Conservation (phyloP, 345 rosid species). For the Linum usitatissimum region DNA sequence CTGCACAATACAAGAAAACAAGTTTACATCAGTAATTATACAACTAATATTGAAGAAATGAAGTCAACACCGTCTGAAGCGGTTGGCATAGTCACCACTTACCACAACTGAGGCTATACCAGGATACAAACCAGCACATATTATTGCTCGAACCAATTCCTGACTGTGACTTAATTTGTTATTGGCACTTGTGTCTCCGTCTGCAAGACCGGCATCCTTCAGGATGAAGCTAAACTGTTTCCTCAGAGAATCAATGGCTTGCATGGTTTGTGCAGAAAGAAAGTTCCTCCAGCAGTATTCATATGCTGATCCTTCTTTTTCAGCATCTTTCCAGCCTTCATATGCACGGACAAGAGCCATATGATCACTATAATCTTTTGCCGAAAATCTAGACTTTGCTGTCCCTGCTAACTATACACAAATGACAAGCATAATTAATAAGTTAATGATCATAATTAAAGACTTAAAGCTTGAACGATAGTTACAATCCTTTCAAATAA, state of each 20-base stretch:
- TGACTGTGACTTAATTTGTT: constrained; percentile 88
- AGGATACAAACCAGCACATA: constrained; percentile 94
- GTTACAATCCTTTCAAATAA: not conserved
- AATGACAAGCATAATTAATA: constrained; percentile 9
- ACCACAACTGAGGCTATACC: constrained; percentile 96
- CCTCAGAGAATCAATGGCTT: constrained; percentile 88
- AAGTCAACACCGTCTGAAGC: not conserved
- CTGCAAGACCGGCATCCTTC: constrained; percentile 72
- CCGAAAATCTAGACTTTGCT: constrained; percentile 91
- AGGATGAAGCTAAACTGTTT: constrained; percentile 82
- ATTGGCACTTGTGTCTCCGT: constrained; percentile 44
- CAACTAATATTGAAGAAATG: not conserved
- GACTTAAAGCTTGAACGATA: not conserved
- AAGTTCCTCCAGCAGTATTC: constrained; percentile 99
- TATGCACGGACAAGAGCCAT: constrained; percentile 99
- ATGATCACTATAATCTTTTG: constrained; percentile 98
- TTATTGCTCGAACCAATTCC: constrained; percentile 79
- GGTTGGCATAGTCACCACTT: constrained; percentile 8
- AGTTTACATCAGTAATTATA: constrained; percentile 4
- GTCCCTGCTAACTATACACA: constrained; percentile 72
- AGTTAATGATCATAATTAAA: not conserved
- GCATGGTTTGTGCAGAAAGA: constrained; percentile 88
- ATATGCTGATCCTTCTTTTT: constrained; percentile 84
- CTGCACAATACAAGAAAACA: constrained; percentile 30
- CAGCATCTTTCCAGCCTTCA: constrained; percentile 99